Conservation (phyloP, 352 stramenopile genomes). For the Pythium coloratum region DNA sequence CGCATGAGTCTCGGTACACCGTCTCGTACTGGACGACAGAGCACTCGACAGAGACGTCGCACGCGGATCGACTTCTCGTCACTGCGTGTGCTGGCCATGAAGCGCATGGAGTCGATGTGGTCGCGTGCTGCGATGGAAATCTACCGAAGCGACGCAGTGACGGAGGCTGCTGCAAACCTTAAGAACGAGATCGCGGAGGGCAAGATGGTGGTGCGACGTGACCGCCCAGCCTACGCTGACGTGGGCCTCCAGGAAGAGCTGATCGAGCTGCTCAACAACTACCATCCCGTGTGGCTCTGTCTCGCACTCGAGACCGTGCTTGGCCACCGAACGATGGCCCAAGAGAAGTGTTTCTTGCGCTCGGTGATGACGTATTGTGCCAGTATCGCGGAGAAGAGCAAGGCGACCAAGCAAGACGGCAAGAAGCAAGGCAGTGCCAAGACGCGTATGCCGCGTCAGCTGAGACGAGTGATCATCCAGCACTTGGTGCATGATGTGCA, state of each 20-base stretch:
- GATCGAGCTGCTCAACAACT: constrained; percentile 87
- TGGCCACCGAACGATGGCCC: constrained; percentile 49
- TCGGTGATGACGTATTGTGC: constrained; percentile 41
- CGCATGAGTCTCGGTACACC: constrained; percentile 9
- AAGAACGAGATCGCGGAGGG: constrained; percentile 71
- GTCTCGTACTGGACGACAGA: neutral
- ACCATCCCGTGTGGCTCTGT: constrained; percentile 90
- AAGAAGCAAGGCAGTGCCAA: constrained; percentile 9
- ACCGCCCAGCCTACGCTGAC: constrained; percentile 90
- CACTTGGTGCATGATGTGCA: constrained; percentile 65
- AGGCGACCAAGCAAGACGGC: constrained; percentile 24
- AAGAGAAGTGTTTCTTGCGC: constrained; percentile 60
- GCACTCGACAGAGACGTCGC: constrained; percentile 19
- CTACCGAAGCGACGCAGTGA: constrained; percentile 54
- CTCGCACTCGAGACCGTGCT: constrained; percentile 89
- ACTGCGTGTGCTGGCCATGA: constrained; percentile 69
- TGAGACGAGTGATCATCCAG: constrained; percentile 66
- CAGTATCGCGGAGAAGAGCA: constrained; percentile 10
- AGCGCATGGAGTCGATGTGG: constrained; percentile 70
- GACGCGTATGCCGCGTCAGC: constrained; percentile 49
- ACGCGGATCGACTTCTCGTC: constrained; percentile 57
- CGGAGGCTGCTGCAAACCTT: constrained; percentile 58
- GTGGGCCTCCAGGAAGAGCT: constrained; percentile 88
- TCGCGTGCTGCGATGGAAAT: constrained; percentile 54
- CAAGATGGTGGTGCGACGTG: constrained; percentile 78